A percentile compares a stretch with the other conserved stretches of the same genome.
These are phyloP conservation scores for Chaetomium olivaceum DNA, from an alignment of 2,329 filamentous ascomycete genomes.

Conservation along the genomic window DNA sequence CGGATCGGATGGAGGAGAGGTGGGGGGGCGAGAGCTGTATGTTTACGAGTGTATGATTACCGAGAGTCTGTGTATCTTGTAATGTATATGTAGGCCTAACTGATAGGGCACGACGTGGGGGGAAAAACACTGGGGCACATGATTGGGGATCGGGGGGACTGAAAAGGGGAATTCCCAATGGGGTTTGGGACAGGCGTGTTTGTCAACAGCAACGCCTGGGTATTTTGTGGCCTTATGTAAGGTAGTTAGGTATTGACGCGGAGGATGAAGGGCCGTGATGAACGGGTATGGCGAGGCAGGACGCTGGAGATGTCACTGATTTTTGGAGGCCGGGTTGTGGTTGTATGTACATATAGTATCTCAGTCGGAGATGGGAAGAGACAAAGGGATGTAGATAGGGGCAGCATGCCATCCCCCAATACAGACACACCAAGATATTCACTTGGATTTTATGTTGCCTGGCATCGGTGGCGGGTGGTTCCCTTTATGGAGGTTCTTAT, in stretches of 20 bases:
- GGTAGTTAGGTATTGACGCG: not conserved
- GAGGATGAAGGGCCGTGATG: not conserved
- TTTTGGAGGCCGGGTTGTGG: not conserved
- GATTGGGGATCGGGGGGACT: not conserved
- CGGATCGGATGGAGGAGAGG: not conserved
- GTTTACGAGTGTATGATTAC: constrained; percentile 3
- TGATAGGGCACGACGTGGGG: too few species aligned
- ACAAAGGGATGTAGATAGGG: not conserved
- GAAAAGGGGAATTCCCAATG: not conserved
- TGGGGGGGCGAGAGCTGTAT: not conserved
- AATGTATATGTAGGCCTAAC: not conserved
- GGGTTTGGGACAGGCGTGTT: not conserved
- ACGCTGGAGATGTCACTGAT: not conserved
- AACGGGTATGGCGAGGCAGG: not conserved
- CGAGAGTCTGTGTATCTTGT: not conserved
- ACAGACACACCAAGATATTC: not conserved
- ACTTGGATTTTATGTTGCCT: not conserved
- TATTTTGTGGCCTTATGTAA: not conserved
- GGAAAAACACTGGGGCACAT: not conserved
- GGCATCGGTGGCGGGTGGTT: not conserved
- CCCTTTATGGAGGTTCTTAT: not conserved
- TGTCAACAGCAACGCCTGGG: not conserved
- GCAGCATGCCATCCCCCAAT: not conserved
- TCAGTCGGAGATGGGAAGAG: not conserved
- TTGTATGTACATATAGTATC: not conserved